These are phyloP conservation scores for Buddleja alternifolia DNA, from an alignment of 257 asterid genomes.

Conservation along the genomic window DNA sequence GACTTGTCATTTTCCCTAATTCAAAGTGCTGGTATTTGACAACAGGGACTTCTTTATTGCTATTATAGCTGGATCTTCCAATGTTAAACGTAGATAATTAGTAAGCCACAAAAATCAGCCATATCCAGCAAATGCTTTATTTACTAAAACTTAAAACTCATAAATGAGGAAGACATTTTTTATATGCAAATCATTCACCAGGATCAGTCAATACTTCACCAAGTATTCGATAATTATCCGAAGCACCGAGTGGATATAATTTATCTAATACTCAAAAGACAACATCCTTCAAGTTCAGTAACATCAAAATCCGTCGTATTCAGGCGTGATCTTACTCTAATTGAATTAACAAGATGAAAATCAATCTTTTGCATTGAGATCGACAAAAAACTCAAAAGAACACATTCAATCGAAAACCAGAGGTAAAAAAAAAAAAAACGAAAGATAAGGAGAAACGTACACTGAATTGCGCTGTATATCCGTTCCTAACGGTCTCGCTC, in stretches of 20 bases:
- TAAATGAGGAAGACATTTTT: too few relatives aligned
- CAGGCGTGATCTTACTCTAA: neutral
- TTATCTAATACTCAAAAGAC: neutral
- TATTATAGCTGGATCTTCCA: too few relatives aligned
- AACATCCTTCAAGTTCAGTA: neutral
- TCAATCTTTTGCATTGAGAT: neutral
- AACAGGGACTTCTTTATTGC: too few relatives aligned
- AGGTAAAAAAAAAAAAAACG: neutral
- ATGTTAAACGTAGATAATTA: too few relatives aligned
- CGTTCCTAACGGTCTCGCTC: slow-evolving; percentile 82
- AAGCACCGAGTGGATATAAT: neutral
- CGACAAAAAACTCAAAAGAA: too few relatives aligned
- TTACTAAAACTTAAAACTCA: too few relatives aligned
- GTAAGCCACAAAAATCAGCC: too few relatives aligned
- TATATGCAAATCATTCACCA: too few relatives aligned
- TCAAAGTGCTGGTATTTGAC: too few relatives aligned
- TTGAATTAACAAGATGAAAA: neutral
- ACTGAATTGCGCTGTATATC: slow-evolving; percentile 69
- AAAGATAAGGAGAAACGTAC: slow-evolving; percentile 45
- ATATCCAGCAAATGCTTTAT: too few relatives aligned
- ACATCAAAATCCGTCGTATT: neutral
- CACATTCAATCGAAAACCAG: neutral
- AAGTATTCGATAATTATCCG: neutral
- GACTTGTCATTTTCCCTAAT: too few relatives aligned
- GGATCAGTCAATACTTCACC: too few relatives aligned